These are phyloP conservation scores for Rhizopogon rudus DNA, from an alignment of 768 basidiomycete genomes.

Conservation along the genomic window DNA sequence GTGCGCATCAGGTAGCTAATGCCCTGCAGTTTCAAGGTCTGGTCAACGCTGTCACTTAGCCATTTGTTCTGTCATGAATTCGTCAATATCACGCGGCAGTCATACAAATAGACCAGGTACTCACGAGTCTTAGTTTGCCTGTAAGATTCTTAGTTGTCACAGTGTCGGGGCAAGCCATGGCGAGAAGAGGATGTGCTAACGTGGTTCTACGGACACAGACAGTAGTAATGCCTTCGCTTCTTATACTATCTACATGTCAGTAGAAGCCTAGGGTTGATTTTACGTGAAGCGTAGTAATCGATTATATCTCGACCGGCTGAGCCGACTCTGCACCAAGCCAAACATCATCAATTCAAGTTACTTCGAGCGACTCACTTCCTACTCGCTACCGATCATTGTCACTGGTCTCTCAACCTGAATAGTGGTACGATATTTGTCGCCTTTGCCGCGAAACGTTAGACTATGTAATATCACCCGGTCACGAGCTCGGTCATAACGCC, in stretches of 20 bases:
- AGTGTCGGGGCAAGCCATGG: background rate
- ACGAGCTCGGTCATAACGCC: too few relatives aligned
- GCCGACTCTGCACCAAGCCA: too few relatives aligned
- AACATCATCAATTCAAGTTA: too few relatives aligned
- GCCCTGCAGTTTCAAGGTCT: slow-evolving; percentile 58
- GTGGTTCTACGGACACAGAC: too few relatives aligned
- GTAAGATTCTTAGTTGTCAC: background rate
- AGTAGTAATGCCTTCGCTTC: too few relatives aligned
- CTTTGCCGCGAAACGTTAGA: too few relatives aligned
- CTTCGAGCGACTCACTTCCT: too few relatives aligned
- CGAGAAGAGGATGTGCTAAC: background rate
- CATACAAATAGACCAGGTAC: background rate
- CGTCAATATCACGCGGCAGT: too few relatives aligned
- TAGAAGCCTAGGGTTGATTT: too few relatives aligned
- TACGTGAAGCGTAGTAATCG: too few relatives aligned
- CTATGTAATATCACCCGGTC: background rate
- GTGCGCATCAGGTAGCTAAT: slow-evolving; percentile 62
- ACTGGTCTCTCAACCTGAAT: too few relatives aligned
- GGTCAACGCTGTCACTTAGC: slow-evolving; percentile 51
- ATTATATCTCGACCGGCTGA: background rate
- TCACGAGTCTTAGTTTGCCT: background rate
- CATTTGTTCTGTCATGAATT: slow-evolving; percentile 47
- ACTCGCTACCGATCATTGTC: background rate
- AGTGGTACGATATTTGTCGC: background rate
- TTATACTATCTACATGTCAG: too few relatives aligned